Evolutionary conservation across 345 rosid genomes (phyloP), one percentile per base, ranked within the genome.

Genomic region (Lepidium aucheri): DNA sequence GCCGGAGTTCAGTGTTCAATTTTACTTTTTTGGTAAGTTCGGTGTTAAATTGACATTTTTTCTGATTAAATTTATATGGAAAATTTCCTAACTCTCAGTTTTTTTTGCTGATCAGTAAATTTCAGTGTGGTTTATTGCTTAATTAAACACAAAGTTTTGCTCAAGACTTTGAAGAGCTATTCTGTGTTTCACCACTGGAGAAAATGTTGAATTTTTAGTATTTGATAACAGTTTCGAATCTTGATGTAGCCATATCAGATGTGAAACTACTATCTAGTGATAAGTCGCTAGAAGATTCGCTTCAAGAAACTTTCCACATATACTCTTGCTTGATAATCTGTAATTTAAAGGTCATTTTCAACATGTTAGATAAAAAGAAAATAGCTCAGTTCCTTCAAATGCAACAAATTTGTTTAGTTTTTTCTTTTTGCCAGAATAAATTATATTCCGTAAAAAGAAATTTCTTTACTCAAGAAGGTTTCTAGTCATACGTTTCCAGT

Each of bases 281-380:
- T 54, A 61, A 75, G 60, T 63, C 80, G 6, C 72, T 71, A 72
- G 77, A 74, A 69, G 56, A 64, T 50, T 58, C 22, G 75, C 67
- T 38, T 74, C 82, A 60, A 62, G 53, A 14, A 57, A 67, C 40
- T 63, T 73, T 56, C 78, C 86, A 0, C 79, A 74, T 84, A 95
- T 85, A 78, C 10, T 62, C 15, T 32, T 6, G 17, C 43, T 9
- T 74, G 9, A 0, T 64, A 24, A 38, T 47, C 24, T 68, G 14
- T 58, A 34, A 16, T 53, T 50, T 40, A 5, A 32, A 47, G 61
- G 11, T 26, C 2, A 57, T 39, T 28, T 18, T 30, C 57, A 32
- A 46, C 28, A 35, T 41, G n/a, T n/a, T 4, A 38, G 41, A 10
- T 65, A 11, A 14, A 44, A 34, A 22, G 18, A n/a, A 11, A 52